These are phyloP conservation scores for Trametes sanguinea DNA, from an alignment of 768 basidiomycete species.

Conservation along the genomic window DNA sequence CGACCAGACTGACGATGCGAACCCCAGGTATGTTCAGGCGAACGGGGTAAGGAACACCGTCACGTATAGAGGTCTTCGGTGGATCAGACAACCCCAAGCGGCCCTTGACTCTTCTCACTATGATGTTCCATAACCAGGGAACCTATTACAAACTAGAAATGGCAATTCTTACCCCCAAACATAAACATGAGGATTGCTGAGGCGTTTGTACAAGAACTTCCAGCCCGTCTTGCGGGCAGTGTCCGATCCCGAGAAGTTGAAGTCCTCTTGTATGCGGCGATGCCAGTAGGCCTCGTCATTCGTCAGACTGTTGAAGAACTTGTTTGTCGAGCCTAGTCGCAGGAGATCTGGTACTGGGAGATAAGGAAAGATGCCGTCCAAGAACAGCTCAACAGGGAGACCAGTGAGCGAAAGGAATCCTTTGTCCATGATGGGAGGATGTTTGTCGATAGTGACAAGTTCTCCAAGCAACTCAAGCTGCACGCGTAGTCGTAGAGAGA, in stretches of 20 bases:
- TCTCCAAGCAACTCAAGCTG: too few relatives aligned
- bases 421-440: background rate
- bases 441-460: background rate
- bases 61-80: constrained; percentile 35
- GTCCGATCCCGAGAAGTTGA: constrained; percentile 71
- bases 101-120: constrained; percentile 64
- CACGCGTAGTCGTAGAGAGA: too few relatives aligned
- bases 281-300: constrained; percentile 83
- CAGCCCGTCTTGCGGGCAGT: constrained; percentile 79
- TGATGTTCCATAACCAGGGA: background rate
- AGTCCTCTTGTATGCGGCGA: constrained; percentile 64
- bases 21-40: constrained; percentile 60
- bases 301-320: constrained; percentile 59
- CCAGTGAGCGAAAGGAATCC: constrained; percentile 39
- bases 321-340: constrained; percentile 61
- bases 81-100: constrained; percentile 56
- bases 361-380: constrained; percentile 69
- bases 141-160: background rate
- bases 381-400: constrained; percentile 74
- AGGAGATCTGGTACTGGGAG: constrained; percentile 59
- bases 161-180: constrained; percentile 60
- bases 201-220: constrained; percentile 75
- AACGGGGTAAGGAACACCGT: constrained; percentile 64
- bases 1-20: constrained; percentile 70
- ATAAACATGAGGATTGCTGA: constrained; percentile 54